A percentile compares a stretch with the other conserved stretches of the same genome.
These are phyloP conservation scores for Nannizzia gypsea DNA, from an alignment of 2,329 filamentous ascomycete genomes.

Conservation along the genomic window DNA sequence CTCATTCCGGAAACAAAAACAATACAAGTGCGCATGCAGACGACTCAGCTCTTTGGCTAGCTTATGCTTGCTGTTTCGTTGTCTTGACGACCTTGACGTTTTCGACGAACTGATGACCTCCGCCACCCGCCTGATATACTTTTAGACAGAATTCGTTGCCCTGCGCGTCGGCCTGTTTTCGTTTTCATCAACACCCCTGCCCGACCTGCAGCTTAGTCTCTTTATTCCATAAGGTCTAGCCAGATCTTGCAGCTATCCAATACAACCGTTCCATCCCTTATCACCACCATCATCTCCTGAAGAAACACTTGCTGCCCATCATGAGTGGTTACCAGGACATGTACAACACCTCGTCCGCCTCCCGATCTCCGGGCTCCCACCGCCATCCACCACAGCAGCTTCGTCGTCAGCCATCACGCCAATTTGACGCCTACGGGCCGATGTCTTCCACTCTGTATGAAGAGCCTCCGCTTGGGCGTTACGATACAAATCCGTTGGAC, in stretches of 20 bases:
- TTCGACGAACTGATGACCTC: slow-evolving; percentile 12
- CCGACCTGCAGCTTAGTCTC: slow-evolving; percentile 2
- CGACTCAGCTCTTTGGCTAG: neutral
- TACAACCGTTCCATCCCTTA: neutral
- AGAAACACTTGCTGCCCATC: neutral
- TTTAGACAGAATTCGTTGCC: slow-evolving; percentile 15
- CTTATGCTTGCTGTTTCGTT: slow-evolving; percentile 2
- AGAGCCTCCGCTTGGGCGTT: slow-evolving; percentile 43
- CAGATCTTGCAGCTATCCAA: neutral
- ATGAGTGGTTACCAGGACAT: slow-evolving; percentile 32
- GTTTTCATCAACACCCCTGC: slow-evolving; percentile 17
- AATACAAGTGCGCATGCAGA: slow-evolving; percentile 3
- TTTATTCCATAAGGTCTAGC: slow-evolving; percentile 4
- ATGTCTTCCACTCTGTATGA: slow-evolving; percentile 63
- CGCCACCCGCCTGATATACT: slow-evolving; percentile 8
- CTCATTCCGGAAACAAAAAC: neutral
- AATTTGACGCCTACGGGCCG: slow-evolving; percentile 61
- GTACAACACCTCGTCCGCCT: slow-evolving; percentile 55
- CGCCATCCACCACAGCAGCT: slow-evolving; percentile 54
- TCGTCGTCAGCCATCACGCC: slow-evolving; percentile 61
- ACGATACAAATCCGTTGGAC: slow-evolving; percentile 45
- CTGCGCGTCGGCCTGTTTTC: slow-evolving; percentile 8
- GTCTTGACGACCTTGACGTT: slow-evolving; percentile 8
- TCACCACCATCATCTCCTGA: neutral
- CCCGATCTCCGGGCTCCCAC: slow-evolving; percentile 63